These are phyloP conservation scores for Coriolopsis trogii DNA, from an alignment of 1,284 basidiomycete genomes.

Conservation along the genomic window DNA sequence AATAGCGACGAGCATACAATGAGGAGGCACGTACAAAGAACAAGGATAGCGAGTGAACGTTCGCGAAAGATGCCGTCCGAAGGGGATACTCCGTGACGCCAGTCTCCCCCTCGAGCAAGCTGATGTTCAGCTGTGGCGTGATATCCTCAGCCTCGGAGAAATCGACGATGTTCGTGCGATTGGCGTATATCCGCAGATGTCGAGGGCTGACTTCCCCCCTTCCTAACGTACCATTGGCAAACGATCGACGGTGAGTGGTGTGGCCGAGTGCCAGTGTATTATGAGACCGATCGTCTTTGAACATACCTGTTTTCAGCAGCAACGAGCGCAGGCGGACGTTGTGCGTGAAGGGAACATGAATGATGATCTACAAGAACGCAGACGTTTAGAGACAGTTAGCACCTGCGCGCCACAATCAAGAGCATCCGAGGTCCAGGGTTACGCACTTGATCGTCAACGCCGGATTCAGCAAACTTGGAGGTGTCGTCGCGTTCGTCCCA, in stretches of 20 bases:
- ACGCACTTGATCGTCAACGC: slow-evolving; percentile 78
- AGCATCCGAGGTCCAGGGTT: slow-evolving; percentile 11
- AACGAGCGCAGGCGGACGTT: slow-evolving; percentile 76
- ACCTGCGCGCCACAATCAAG: no score
- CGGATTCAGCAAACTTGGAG: slow-evolving; percentile 65
- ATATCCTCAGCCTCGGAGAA: slow-evolving; percentile 71
- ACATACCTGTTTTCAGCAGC: slow-evolving; percentile 70
- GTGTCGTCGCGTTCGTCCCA: slow-evolving; percentile 80
- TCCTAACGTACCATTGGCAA: slow-evolving; percentile 39
- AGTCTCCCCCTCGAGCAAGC: slow-evolving; percentile 68
- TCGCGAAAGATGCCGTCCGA: slow-evolving; percentile 73
- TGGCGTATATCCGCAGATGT: slow-evolving; percentile 70
- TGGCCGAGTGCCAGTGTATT: no score
- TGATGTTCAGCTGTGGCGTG: slow-evolving; percentile 71
- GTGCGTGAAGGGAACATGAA: slow-evolving; percentile 80
- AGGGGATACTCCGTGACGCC: slow-evolving; percentile 77
- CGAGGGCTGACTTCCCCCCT: slow-evolving; percentile 69
- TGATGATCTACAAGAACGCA: slow-evolving; percentile 56
- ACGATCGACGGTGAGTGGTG: no score
- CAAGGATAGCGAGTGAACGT: slow-evolving; percentile 69
- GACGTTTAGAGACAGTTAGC: background rate
- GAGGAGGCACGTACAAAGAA: slow-evolving; percentile 60
- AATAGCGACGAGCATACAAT: no score
- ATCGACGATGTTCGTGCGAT: slow-evolving; percentile 73
- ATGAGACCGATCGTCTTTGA: background rate